Base-by-base conservation (phyloP, 192 early-diverging fungal species). In the Paraglomus brasilianum region DNA sequence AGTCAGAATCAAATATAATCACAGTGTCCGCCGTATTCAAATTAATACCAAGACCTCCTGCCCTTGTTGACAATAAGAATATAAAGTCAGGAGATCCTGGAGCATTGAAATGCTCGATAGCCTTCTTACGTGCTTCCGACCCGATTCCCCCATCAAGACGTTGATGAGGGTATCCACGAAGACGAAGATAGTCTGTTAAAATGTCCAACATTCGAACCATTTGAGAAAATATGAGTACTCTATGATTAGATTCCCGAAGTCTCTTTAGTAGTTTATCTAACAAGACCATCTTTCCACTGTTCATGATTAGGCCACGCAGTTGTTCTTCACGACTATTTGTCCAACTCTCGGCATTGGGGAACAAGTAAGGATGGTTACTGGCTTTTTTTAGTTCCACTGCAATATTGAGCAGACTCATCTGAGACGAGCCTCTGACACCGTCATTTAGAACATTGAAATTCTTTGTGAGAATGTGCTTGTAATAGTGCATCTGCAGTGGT, bases 171-270 rank as follows among this genome's bases (percentile, higher is more conserved):
- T 92, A 92, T 0, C 93, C 92, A 19, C 93, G 87, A 24, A 94
- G 78, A 6, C 82, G 81, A 78, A 99, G 76, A 80, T 99, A 99
- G 58, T 99, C 98, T 0, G 91, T 86, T 70, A 99, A 73, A 74
- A 98, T 97, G 72, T 99, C 94, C 68, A 99, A 81, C 91, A 99
- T 90, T 63, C 87, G 86, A 69, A 98, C 95, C 90, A 98, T 92
- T 74, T 99, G 98, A 15, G 95, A 98, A 74, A 98, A 99, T 53
- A 99, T 98, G 59, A 99, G 80, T 6, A 98, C 95, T 41, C 98
- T 92, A 79, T 97, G 95, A 5, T 96, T 96, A 30, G 88, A 93
- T 59, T 83, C 86, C 74, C 94, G 91, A 14, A 98, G 83, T 43
- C 95, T 86, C 8, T 91, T 87, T 71, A 99, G 77, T 51, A 99